Conservation (phyloP, 139 green algal genomes). For the Tetradesmus obliquus region DNA sequence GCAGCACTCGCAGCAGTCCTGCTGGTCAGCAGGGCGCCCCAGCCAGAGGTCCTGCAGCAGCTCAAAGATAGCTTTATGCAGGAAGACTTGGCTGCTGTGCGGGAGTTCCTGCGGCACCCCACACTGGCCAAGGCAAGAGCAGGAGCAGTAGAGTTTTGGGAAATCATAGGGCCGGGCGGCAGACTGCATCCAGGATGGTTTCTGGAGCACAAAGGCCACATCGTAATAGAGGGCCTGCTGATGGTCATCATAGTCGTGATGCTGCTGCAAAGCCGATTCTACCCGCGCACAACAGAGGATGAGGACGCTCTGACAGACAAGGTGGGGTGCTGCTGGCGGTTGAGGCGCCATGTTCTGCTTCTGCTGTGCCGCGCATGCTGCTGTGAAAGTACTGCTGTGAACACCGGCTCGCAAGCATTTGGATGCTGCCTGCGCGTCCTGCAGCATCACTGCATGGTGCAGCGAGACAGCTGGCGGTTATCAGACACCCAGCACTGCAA, state of each 20-base stretch:
- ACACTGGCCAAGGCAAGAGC: neutral
- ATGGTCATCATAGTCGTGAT: slow-evolving; percentile 83
- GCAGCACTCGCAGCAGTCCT: slow-evolving; percentile 6
- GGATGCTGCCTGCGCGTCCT: neutral
- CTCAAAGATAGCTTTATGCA: slow-evolving; percentile 1
- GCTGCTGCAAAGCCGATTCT: slow-evolving; percentile 75
- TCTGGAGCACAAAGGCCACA: slow-evolving; percentile 83
- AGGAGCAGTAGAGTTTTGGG: slow-evolving; percentile 72
- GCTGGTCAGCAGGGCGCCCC: neutral
- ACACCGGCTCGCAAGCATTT: neutral
- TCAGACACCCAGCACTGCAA: too few species aligned
- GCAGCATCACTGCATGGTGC: neutral
- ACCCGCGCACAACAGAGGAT: slow-evolving; percentile 51
- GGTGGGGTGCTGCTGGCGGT: slow-evolving; percentile 48
- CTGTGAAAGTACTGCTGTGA: neutral
- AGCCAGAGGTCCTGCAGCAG: neutral
- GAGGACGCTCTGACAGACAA: slow-evolving; percentile 82
- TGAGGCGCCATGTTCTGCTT: neutral
- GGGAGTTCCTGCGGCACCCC: slow-evolving; percentile 23
- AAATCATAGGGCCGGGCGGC: slow-evolving; percentile 80
- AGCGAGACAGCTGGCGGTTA: neutral
- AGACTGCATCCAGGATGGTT: slow-evolving; percentile 82
- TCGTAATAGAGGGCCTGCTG: slow-evolving; percentile 85
- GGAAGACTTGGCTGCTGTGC: slow-evolving; percentile 13
- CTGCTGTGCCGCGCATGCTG: neutral